Conservation (phyloP, 2,329 filamentous ascomycete species). For the Teratosphaeria zuluensis region DNA sequence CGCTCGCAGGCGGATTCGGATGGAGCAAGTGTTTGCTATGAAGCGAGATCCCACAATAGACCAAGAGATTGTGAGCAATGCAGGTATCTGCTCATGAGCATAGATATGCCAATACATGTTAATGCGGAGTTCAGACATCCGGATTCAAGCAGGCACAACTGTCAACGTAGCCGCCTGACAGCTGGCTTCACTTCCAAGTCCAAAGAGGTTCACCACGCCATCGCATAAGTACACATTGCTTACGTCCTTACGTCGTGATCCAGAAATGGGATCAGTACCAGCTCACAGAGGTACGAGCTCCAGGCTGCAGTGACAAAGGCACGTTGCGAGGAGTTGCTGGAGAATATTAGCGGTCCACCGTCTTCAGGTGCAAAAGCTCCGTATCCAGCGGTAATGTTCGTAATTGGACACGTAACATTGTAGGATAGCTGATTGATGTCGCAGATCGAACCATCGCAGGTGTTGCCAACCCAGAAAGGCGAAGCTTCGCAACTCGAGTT, state of each 20-base stretch:
- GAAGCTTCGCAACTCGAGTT: background rate
- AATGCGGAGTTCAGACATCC: background rate
- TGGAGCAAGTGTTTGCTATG: constrained; percentile 20
- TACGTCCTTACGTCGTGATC: constrained; percentile 2
- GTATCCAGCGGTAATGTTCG: background rate
- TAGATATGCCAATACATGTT: background rate
- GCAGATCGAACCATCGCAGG: background rate
- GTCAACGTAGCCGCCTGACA: background rate
- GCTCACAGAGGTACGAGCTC: background rate
- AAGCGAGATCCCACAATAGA: constrained; percentile 2
- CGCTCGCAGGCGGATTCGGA: constrained; percentile 22
- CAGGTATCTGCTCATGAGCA: background rate
- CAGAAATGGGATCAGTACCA: background rate
- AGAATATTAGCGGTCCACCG: background rate
- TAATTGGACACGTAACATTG: background rate
- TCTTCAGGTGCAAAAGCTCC: background rate
- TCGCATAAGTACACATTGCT: background rate
- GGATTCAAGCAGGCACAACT: background rate
- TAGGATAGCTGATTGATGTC: background rate
- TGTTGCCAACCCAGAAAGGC: background rate
- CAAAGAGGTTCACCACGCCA: background rate
- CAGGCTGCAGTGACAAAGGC: background rate
- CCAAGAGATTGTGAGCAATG: background rate
- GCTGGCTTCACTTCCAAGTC: background rate
- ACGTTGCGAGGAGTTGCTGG: background rate